Base-by-base conservation (phyloP, 768 basidiomycete species). In the Termitomyces sp. region DNA sequence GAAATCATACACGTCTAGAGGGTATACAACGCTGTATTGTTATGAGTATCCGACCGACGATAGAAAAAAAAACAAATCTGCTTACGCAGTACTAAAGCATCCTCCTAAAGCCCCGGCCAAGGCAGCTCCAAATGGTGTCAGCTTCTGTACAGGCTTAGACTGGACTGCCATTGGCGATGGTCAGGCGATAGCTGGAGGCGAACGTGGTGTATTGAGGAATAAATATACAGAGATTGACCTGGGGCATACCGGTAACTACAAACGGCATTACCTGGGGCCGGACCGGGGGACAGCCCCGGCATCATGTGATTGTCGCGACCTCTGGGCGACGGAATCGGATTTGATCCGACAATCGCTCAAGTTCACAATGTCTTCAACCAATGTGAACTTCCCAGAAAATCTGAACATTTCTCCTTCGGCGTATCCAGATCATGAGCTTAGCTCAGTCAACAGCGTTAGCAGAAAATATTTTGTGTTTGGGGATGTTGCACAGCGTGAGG, bases 71-170 rank as follows among this genome's bases (percentile, higher is more conserved):
- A 31, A 33, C 31, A 10, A 14, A 48, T 35, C 10, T 26, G 83
- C 94, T 69, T 71, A 95, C 91, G 94, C 92, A 63, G 91, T 92
- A 60, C 89, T 87, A 71, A 97, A 92, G 67, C 94, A 94, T 26
- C 89, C 94, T 47, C 95, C 93, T 17, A 98, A 78, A 8, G 96
- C 96, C 3, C 96, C 95, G 44, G 93, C 92, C 54, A 98, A 76
- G 1, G 96, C 96, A 60, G 89, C 83, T 1, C 89, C 94, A 63
- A 94, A 85, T 0, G 95, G 90, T 0, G 94, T 94, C 37, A 97
- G 75, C 64, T 84, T 78, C 63, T 83, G 79, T 11, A 78, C 71
- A n/a, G 82, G 81, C 64, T 85, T 81, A 23, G 78, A 80, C 70
- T 81, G 79, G 7, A 68, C 71, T 54, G 79, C 66, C 81, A 82